Base-by-base conservation (phyloP, 2,329 filamentous ascomycete genomes). In the Ophiostoma novo-ulmi region DNA sequence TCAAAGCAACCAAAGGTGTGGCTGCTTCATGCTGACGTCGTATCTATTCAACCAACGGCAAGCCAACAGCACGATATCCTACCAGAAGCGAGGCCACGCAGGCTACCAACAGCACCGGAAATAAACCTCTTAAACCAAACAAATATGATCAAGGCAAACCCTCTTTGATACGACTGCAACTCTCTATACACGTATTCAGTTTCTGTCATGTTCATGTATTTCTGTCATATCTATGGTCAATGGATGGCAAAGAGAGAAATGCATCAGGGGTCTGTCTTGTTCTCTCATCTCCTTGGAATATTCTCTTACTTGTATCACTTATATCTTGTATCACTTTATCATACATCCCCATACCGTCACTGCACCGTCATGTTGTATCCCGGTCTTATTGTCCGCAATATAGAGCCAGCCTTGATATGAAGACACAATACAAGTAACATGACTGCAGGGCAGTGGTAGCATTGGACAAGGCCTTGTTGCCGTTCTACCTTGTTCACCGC, bases 401-500 rank as follows among this genome's bases (percentile, higher is more conserved):
- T 58, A 7, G 39, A 48, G n/a, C n/a, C 41, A 20, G 5, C 17
- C 3, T 44, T 31, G 31, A 17, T 4, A 17, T 14, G 10, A 44
- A 5, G 41, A 48, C 44, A 48, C 7, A 7, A 11, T 5, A 13
- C 38, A n/a, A 48, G 17, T n/a, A 48, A n/a, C 17, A 48, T 48
- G 44, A n/a, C 44, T 20, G 52, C 52, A 58, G 52, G 52, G 52
- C 22, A 31, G n/a, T 58, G 52, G n/a, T 58, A 26, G 52, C 52
- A 22, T 31, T 58, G 52, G n/a, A 26, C 52, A 58, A 22, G 22
- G 22, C 52, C 52, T 58, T 58, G 52, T 58, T 58, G 52, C 52
- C 52, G 52, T 58, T 58, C 52, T 58, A 26, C 52, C 52, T 58
- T 48, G 44, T 48, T n/a, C 44, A 48, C 44, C 44, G 44, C 31